Base-by-base conservation (phyloP, 345 rosid species). In the Mallotus nudiflorus region DNA sequence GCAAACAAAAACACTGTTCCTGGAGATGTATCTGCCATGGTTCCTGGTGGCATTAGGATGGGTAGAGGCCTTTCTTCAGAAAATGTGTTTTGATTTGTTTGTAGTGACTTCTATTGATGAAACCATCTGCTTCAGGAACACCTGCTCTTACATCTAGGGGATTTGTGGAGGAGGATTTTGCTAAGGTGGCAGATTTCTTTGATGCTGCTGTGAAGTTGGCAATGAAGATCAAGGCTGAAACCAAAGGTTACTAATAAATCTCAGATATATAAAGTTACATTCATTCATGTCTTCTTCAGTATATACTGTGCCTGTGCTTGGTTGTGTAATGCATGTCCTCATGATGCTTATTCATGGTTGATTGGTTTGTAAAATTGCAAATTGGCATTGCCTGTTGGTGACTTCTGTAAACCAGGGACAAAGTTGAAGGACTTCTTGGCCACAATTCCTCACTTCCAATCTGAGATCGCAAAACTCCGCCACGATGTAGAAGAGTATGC, bases 1-100 rank as follows among this genome's bases (percentile, higher is more conserved):
- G 93, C 99, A 48, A 95, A 95, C 91, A 95, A 95, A 77, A 95
- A 95, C 85, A 95, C 99, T 33, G 97, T 95, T 71, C 99, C 99
- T 20, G 99, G 99, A 72, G 99, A 95, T 77, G 99, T 95, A 75
- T 95, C 99, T 72, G 99, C 99, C 63, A 95, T 95, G 99, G 99
- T 95, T 79, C 99, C 99, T 35, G 99, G 99, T 67, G 99, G 99
- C 85, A 95, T 95, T 79, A 85, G 99, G 77, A 95, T 95, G 99
- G 99, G 99, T 94, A 84, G 73, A 65, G 70, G 44, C 60, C 74
- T 56, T 54, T 74, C 46, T 4, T 33, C 52, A 18, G 31, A 33
- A 3, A 22, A 50, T 54, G 5, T 65, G 44, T 28, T 50, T 29
- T 18, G 54, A 7, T 63, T 27, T 42, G 50, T 25, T 48, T 9